Conservation (phyloP, 768 basidiomycete species). For the Hygrophorus russula region DNA sequence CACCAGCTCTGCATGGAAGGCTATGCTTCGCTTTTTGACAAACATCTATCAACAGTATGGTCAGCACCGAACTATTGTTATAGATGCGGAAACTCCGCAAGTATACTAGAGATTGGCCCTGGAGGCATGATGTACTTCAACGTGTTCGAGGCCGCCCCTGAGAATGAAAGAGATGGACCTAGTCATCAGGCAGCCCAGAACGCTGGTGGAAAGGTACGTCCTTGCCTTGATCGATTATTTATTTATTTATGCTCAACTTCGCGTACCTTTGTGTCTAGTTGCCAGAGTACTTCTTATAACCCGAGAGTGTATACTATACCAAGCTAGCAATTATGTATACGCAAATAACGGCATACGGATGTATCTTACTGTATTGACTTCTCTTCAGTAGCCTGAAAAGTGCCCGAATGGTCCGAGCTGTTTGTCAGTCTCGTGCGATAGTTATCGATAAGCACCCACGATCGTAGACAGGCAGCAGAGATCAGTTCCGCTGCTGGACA, state of each 20-base stretch:
- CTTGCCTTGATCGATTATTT: conserved; percentile 7
- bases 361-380: background rate
- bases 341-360: background rate
- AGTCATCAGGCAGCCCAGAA: conserved; percentile 66
- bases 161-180: conserved; percentile 91
- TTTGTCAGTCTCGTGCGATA: too few species aligned
- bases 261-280: conserved; percentile 28
- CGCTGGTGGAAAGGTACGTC: conserved; percentile 55
- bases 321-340: background rate
- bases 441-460: too few species aligned
- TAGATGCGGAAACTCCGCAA: conserved; percentile 94
- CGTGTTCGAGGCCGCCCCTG: conserved; percentile 96
- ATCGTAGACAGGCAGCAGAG: too few species aligned
- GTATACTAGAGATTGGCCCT: conserved; percentile 91
- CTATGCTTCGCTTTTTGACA: conserved; percentile 93
- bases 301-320: background rate
- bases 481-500: too few species aligned
- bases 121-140: conserved; percentile 87
- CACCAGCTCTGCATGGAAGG: conserved; percentile 99
- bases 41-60: conserved; percentile 96
- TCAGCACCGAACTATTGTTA: conserved; percentile 98
- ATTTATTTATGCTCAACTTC: conserved; percentile 7
- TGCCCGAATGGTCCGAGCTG: too few species aligned
- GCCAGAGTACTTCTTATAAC: conserved; percentile 60
- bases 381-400: background rate